Conservation (phyloP, 1,284 basidiomycete genomes). For the Trametes polyzona region DNA sequence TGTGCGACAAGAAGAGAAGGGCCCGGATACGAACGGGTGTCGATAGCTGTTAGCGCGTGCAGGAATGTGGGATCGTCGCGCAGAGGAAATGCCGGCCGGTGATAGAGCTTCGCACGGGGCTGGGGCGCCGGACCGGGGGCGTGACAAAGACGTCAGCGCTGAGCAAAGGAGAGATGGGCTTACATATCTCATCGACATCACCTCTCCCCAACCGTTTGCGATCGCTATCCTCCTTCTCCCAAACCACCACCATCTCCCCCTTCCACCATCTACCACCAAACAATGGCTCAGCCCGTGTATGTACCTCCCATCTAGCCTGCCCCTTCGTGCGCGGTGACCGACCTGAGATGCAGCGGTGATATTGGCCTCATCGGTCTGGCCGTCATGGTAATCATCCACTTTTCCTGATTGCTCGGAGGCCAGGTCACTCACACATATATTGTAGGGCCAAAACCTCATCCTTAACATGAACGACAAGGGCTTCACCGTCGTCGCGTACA, state of each 20-base stretch:
- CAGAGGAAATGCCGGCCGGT: neutral
- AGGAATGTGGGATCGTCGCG: constrained; percentile 18
- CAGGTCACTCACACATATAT: constrained; percentile 15
- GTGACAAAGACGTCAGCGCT: constrained; percentile 33
- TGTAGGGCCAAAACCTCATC: constrained; percentile 93
- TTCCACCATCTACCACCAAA: constrained; percentile 30
- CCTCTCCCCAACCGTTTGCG: constrained; percentile 25
- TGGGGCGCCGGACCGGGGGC: constrained; percentile 24
- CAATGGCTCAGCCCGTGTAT: constrained; percentile 51
- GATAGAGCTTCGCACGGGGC: constrained; percentile 26
- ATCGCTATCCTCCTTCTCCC: constrained; percentile 28
- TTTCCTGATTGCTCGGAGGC: constrained; percentile 17
- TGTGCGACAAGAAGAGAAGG: constrained; percentile 1
- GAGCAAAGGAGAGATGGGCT: constrained; percentile 11
- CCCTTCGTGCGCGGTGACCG: constrained; percentile 9
- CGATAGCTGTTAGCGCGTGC: neutral
- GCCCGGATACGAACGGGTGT: neutral
- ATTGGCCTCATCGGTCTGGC: constrained; percentile 95
- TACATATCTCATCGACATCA: constrained; percentile 42
- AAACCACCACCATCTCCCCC: constrained; percentile 34
- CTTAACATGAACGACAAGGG: constrained; percentile 99
- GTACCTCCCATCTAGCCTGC: constrained; percentile 24
- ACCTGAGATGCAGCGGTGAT: constrained; percentile 64
- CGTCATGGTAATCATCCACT: constrained; percentile 79
- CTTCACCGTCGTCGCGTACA: constrained; percentile 96